Conservation (phyloP, 1,139 yeast genomes). For the Taphrina flavorubra region DNA sequence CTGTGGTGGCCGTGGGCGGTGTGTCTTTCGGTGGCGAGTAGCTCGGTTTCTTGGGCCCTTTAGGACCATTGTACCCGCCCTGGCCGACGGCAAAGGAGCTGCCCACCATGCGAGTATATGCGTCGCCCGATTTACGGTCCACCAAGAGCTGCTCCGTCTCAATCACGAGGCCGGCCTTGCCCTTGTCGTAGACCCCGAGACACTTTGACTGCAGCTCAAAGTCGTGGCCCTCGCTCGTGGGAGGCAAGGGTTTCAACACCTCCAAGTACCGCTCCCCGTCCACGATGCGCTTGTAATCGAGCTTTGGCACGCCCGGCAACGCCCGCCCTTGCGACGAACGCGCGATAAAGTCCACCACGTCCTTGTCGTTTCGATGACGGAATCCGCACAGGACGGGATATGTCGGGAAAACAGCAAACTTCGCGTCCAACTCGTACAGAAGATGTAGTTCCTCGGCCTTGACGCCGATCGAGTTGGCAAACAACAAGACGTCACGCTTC, state of each 20-base stretch:
- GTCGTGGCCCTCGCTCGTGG: slow-evolving; percentile 31
- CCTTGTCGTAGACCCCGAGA: slow-evolving; percentile 36
- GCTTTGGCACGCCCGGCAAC: slow-evolving; percentile 38
- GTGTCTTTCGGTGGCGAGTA: slow-evolving; percentile 35
- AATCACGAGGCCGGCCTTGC: slow-evolving; percentile 41
- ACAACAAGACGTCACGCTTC: slow-evolving; percentile 34
- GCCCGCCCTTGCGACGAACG: slow-evolving; percentile 27
- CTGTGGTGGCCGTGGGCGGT: slow-evolving; percentile 21
- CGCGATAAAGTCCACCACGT: slow-evolving; percentile 35
- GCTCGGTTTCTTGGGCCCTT: slow-evolving; percentile 32
- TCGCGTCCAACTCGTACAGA: slow-evolving; percentile 33
- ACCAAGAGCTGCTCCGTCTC: slow-evolving; percentile 30
- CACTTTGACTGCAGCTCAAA: slow-evolving; percentile 30
- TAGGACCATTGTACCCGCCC: slow-evolving; percentile 38
- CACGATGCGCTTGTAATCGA: slow-evolving; percentile 34
- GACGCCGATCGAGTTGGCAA: slow-evolving; percentile 39
- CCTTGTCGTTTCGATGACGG: slow-evolving; percentile 33
- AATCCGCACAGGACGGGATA: slow-evolving; percentile 37
- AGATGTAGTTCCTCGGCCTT: slow-evolving; percentile 36
- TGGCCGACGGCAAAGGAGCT: slow-evolving; percentile 35
- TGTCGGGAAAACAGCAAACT: slow-evolving; percentile 37
- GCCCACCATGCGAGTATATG: slow-evolving; percentile 35
- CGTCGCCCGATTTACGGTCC: slow-evolving; percentile 37
- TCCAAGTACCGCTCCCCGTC: slow-evolving; percentile 40
- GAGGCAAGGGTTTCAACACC: slow-evolving; percentile 29